Conservation (phyloP, 176 grass and related monocot species). For the Raddia guianensis region DNA sequence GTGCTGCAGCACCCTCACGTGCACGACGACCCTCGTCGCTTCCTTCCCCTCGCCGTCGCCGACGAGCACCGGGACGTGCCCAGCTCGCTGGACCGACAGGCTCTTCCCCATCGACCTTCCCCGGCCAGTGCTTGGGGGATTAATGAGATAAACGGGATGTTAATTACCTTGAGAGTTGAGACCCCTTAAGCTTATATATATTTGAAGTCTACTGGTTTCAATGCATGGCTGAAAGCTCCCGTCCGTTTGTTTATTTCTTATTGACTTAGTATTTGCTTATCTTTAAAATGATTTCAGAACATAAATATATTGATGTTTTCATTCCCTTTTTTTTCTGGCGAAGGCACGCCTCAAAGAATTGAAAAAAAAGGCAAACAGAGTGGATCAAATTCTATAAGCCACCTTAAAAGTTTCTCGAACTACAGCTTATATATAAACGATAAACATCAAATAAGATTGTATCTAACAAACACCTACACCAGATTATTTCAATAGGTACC, state of each 20-base stretch:
- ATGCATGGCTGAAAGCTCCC: background rate
- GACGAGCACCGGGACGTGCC: conserved; percentile 47
- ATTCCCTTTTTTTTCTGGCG: too few species aligned
- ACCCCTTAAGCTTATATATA: conserved; percentile 22
- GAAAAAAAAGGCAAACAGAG: too few species aligned
- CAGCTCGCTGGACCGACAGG: conserved; percentile 24
- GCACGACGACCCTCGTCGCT: conserved; percentile 31
- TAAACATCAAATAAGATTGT: too few species aligned
- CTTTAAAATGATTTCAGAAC: too few species aligned
- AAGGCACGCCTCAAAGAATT: too few species aligned
- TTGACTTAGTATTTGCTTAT: too few species aligned
- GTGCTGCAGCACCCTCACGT: conserved; percentile 44
- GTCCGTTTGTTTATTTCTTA: too few species aligned
- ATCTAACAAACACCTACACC: too few species aligned
- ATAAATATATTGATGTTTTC: too few species aligned
- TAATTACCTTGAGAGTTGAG: background rate
- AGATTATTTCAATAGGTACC: background rate
- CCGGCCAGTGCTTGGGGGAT: background rate
- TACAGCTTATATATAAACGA: too few species aligned
- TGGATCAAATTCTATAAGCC: too few species aligned
- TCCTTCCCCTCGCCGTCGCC: conserved; percentile 38
- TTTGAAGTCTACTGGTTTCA: background rate
- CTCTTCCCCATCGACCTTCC: conserved; percentile 37
- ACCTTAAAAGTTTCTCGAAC: too few species aligned
- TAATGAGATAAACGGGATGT: background rate